Conservation (phyloP, 179 eudicot species). For the Pouteria campechiana region DNA sequence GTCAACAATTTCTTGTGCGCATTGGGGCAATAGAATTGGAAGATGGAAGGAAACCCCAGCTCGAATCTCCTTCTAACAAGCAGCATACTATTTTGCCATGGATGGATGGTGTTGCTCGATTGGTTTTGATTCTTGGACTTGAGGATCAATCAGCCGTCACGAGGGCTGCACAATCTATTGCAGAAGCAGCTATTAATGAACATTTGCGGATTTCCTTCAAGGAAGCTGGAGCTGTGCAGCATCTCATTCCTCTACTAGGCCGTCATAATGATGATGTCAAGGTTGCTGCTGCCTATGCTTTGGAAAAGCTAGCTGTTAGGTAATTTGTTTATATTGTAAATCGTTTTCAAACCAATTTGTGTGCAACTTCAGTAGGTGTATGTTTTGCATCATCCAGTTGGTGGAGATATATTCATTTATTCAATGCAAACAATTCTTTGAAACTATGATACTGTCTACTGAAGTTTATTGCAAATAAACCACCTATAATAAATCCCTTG, state of each 20-base stretch:
- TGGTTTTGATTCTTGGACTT: constrained; percentile 77
- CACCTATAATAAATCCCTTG: too few species aligned
- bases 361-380: too few species aligned
- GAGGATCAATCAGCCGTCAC: constrained; percentile 64
- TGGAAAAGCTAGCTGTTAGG: constrained; percentile 75
- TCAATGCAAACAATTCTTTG: too few species aligned
- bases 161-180: constrained; percentile 64
- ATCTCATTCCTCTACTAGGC: constrained; percentile 32
- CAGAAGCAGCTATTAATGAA: constrained; percentile 55
- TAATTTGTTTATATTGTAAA: too few species aligned
- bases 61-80: constrained; percentile 13
- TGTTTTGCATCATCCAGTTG: too few species aligned
- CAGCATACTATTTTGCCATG: constrained; percentile 52
- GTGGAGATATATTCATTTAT: too few species aligned
- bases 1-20: constrained; percentile 75
- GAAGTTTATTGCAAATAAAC: too few species aligned
- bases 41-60: constrained; percentile 22
- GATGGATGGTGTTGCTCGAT: constrained; percentile 80
- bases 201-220: constrained; percentile 48
- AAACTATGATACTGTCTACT: too few species aligned
- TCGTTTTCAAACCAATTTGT: too few species aligned
- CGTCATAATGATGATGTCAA: constrained; percentile 33
- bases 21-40: constrained; percentile 72
- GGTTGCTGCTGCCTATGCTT: constrained; percentile 41
- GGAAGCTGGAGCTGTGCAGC: constrained; percentile 77